Evolutionary conservation across 257 asterid genomes (phyloP), one percentile per base, ranked within the genome.

Genomic region (Anisodus tanguticus): DNA sequence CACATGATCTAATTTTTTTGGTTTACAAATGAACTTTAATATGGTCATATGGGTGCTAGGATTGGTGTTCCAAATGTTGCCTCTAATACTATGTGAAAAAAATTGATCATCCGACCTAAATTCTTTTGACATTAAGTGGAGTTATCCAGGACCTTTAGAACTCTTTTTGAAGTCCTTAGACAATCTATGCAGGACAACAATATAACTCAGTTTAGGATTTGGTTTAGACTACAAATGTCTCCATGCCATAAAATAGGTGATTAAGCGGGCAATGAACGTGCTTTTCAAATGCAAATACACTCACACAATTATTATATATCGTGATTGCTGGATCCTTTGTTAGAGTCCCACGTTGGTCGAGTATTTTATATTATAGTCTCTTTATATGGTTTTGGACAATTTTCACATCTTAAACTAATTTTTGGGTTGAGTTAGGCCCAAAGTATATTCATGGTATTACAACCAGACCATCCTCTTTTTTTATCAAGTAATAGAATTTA

Each of bases 291-390:
- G 63, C 62, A 8, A 51, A 49, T 22, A 13, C 81, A 51, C 45
- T 31, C 8, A 2, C 81, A 76, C 16, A 53, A 76, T 76, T 22
- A 10, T 72, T 47, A 69, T 41, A 8, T 35, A 67, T 67, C 43
- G 11, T 67, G 12, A 11, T 7, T 67, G 9, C 49, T 67, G 77
- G 77, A 69, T 69, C 53, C 53, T 69, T 69, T 69, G 77, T 47
- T 74, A 49, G 80, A 74, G 80, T 47, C 60, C 60, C 60, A 49
- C 7, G 80, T 47, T 49, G 80, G 57, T 72, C 6, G 41, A n/a
- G 17, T 6, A 47, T 19, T 31, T 67, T 22, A 72, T 72, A 19
- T 22, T 72, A 22, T 17, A 4, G 79, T 72, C n/a, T 72, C 10
- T 47, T 10, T 47, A 2, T 72, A n/a, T 47, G 39, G 39, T 49